These are phyloP conservation scores for Capsicum baccatum DNA, from an alignment of 257 asterid species.

Conservation along the genomic window DNA sequence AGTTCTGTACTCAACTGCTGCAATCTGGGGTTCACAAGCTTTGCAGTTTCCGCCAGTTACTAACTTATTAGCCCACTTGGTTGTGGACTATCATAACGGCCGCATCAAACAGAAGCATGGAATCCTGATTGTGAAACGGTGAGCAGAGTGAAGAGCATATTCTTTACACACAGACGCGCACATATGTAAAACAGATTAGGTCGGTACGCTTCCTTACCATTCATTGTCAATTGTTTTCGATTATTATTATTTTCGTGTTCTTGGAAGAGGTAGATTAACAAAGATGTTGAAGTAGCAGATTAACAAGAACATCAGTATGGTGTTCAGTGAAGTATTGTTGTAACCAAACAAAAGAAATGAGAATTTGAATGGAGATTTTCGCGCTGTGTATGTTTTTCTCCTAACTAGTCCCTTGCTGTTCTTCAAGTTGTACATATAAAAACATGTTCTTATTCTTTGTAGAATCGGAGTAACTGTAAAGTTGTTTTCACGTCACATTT, in stretches of 20 bases:
- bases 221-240: not conserved
- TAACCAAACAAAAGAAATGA: not conserved
- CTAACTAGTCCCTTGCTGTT: not conserved
- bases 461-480: not conserved
- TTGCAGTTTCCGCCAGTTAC: not conserved
- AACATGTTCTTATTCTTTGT: not conserved
- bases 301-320: not conserved
- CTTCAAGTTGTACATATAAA: not conserved
- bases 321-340: slow-evolving; percentile 15
- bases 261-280: slow-evolving; percentile 1
- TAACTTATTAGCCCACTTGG: not conserved
- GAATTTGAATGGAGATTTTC: not conserved
- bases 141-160: not conserved
- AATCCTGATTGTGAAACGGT: not conserved
- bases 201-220: not conserved
- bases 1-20: not conserved
- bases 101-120: not conserved
- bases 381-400: not conserved
- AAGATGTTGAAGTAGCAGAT: slow-evolving; percentile 2
- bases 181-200: slow-evolving; percentile 2
- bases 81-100: not conserved
- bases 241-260: not conserved
- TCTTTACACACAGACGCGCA: not conserved
- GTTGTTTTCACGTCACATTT: not conserved
- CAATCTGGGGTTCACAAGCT: not conserved